Percentiles rank a stretch among this genome's conserved stretches.
These are phyloP conservation scores for Nicotiana attenuata DNA, from an alignment of 257 asterid genomes.

Conservation along the genomic window DNA sequence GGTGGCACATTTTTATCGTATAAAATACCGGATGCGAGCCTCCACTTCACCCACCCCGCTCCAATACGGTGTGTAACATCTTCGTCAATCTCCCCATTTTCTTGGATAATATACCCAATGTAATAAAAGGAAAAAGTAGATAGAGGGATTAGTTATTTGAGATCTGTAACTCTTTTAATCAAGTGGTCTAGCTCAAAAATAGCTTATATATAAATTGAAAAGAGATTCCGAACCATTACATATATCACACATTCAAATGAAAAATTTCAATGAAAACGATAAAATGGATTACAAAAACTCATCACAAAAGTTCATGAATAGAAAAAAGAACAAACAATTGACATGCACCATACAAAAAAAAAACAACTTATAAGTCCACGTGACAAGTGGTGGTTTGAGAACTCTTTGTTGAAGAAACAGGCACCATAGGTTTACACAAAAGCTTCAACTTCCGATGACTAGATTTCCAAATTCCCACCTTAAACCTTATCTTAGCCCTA, in stretches of 20 bases:
- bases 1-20: too few relatives aligned
- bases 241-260: background rate
- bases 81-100: too few relatives aligned
- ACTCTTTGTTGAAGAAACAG: slow-evolving; percentile 35
- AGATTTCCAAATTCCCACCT: slow-evolving; percentile 55
- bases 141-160: too few relatives aligned
- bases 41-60: too few relatives aligned
- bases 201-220: background rate
- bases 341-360: background rate
- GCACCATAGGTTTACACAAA: slow-evolving; percentile 41
- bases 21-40: too few relatives aligned
- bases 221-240: background rate
- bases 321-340: background rate
- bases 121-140: too few relatives aligned
- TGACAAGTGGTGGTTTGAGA: slow-evolving; percentile 50
- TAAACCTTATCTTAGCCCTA: slow-evolving; percentile 64
- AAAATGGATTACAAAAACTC: background rate
- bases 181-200: background rate
- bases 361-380: slow-evolving; percentile 26
- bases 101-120: too few relatives aligned
- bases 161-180: too few relatives aligned
- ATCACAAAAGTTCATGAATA: background rate
- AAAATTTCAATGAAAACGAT: background rate
- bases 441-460: slow-evolving; percentile 54
- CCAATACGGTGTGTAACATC: too few relatives aligned